Evolutionary conservation across 1,284 basidiomycete genomes (phyloP).

Genomic region (Ustilago hordei): DNA sequence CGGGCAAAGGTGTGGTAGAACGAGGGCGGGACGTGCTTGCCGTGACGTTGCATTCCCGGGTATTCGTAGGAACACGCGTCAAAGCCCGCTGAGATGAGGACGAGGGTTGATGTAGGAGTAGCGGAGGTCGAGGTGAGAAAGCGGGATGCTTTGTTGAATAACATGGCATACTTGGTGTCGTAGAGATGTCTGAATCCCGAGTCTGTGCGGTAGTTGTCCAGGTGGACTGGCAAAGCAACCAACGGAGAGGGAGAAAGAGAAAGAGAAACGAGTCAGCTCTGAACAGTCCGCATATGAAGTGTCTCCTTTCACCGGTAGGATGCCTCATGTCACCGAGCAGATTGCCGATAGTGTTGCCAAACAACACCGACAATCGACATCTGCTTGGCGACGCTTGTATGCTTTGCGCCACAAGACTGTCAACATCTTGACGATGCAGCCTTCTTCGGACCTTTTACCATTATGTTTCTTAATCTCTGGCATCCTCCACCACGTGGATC

Average conservation of each 20-base stretch:
- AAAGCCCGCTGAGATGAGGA: slow-evolving; percentile 78
- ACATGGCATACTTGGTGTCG: slow-evolving; percentile 78
- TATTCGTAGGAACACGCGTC: slow-evolving; percentile 94
- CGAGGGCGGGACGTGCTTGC: slow-evolving; percentile 85
- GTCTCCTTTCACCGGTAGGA: neutral
- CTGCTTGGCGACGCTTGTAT: neutral
- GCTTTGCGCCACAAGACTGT: slow-evolving; percentile 26
- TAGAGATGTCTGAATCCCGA: slow-evolving; percentile 82
- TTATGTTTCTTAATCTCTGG: slow-evolving; percentile 35
- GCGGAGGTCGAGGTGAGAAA: slow-evolving; percentile 80
- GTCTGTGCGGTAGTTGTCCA: slow-evolving; percentile 80
- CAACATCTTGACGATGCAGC: slow-evolving; percentile 2
- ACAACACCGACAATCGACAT: neutral
- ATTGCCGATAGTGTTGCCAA: neutral
- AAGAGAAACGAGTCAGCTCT: neutral
- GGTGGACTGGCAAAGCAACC: slow-evolving; percentile 76
- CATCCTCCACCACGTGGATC: neutral
- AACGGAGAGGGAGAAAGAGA: neutral
- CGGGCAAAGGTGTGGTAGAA: slow-evolving; percentile 88
- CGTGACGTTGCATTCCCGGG: slow-evolving; percentile 89
- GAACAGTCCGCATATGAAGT: neutral
- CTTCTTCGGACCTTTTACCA: slow-evolving; percentile 67
- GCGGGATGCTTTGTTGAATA: slow-evolving; percentile 79
- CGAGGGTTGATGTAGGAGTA: slow-evolving; percentile 78
- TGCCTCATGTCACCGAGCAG: slow-evolving; percentile 29